These are phyloP conservation scores for Pythium dissotocum DNA, from an alignment of 352 stramenopile species.

Conservation along the genomic window DNA sequence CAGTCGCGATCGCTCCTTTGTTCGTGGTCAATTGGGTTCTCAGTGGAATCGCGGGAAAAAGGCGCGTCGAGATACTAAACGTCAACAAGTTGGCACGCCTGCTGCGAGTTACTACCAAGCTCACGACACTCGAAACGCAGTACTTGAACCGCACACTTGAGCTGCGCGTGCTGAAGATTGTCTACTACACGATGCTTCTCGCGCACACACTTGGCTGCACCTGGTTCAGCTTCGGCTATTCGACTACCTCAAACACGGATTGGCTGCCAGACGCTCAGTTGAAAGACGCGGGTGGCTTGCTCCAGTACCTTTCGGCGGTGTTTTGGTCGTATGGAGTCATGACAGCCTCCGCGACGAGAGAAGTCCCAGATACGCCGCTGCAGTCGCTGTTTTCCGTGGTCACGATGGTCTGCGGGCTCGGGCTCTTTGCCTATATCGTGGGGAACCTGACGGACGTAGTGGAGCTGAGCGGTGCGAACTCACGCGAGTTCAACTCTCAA, in stretches of 20 bases:
- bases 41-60: slow-evolving; percentile 1
- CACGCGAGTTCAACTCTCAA: slow-evolving; percentile 55
- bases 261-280: slow-evolving; percentile 12
- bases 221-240: slow-evolving; percentile 60
- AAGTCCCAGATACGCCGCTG: slow-evolving; percentile 36
- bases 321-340: slow-evolving; percentile 69
- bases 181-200: slow-evolving; percentile 48
- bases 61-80: slow-evolving; percentile 38
- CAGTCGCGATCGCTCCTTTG: slow-evolving; percentile 42
- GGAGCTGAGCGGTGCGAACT: slow-evolving; percentile 51
- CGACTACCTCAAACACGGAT: not conserved
- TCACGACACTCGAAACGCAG: slow-evolving; percentile 38
- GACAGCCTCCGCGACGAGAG: slow-evolving; percentile 46
- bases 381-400: slow-evolving; percentile 53
- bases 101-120: slow-evolving; percentile 17
- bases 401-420: slow-evolving; percentile 42
- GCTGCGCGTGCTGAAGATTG: slow-evolving; percentile 46
- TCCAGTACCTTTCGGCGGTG: slow-evolving; percentile 43
- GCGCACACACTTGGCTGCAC: slow-evolving; percentile 53
- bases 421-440: slow-evolving; percentile 56
- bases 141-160: slow-evolving; percentile 45
- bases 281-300: not conserved
- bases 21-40: slow-evolving; percentile 53
- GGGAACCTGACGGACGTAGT: slow-evolving; percentile 64
- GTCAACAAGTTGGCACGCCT: slow-evolving; percentile 61